Evolutionary conservation across 1,284 basidiomycete genomes (phyloP).

Genomic region (Tilletia indica): DNA sequence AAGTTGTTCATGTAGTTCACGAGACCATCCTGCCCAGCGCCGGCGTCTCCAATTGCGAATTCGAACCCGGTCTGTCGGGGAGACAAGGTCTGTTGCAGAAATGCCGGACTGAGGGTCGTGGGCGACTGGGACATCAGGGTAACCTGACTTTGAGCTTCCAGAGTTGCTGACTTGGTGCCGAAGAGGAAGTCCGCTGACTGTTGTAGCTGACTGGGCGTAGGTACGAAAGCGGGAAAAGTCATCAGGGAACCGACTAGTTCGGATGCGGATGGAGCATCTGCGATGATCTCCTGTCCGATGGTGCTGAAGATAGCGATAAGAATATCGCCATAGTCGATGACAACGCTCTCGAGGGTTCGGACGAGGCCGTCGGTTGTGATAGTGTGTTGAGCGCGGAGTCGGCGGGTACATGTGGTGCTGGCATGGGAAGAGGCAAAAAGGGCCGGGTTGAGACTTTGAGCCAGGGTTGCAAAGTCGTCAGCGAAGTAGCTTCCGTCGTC

Average conservation of each 20-base stretch:
- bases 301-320: slow-evolving; percentile 60
- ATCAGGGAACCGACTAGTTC: background rate
- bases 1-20: no score
- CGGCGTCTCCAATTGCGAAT: background rate
- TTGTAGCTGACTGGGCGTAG: slow-evolving; percentile 5
- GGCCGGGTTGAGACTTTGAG: slow-evolving; percentile 68
- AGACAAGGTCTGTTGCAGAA: slow-evolving; percentile 14
- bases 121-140: slow-evolving; percentile 6
- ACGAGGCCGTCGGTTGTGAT: slow-evolving; percentile 63
- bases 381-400: slow-evolving; percentile 80
- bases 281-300: background rate
- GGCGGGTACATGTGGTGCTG: slow-evolving; percentile 86
- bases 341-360: slow-evolving; percentile 76
- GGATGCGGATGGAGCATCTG: background rate
- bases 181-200: background rate
- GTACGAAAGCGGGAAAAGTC: background rate
- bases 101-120: background rate
- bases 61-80: background rate
- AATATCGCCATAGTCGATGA: slow-evolving; percentile 82
- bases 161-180: background rate
- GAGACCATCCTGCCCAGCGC: no score
- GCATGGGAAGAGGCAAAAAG: slow-evolving; percentile 63
- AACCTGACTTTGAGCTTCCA: slow-evolving; percentile 9
- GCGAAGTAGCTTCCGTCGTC: slow-evolving; percentile 68
- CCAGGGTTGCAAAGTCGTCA: slow-evolving; percentile 78